Evolutionary conservation across 2,329 filamentous ascomycete species (phyloP).

Genomic region (Emmonsiellopsis sp.): DNA sequence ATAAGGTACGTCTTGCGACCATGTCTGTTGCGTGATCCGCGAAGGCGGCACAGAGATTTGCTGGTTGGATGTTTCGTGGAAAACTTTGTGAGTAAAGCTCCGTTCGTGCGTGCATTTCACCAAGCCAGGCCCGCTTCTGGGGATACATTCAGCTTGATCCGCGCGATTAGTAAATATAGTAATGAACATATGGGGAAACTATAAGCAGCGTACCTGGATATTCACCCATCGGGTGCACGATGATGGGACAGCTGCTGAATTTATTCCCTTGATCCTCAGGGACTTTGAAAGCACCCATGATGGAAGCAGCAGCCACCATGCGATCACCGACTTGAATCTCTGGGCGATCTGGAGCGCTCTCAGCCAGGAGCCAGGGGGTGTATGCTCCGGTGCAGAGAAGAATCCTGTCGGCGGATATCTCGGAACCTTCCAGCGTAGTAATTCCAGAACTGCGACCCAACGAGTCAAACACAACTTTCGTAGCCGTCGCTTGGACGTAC

Average conservation of each 20-base stretch:
- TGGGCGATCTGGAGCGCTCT: constrained; percentile 29
- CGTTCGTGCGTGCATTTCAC: constrained; percentile 6
- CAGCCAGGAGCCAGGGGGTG: constrained; percentile 23
- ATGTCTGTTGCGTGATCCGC: background rate
- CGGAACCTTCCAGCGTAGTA: constrained; percentile 10
- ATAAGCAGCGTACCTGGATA: constrained; percentile 1
- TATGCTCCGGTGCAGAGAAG: constrained; percentile 18
- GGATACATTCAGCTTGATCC: constrained; percentile 6
- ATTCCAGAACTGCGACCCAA: constrained; percentile 25
- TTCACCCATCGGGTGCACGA: constrained; percentile 2
- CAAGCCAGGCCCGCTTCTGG: background rate
- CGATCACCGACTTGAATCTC: constrained; percentile 38
- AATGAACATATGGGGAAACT: background rate
- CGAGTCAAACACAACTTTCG: constrained; percentile 29
- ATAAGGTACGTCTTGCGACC: constrained; percentile 1
- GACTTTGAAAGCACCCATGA: constrained; percentile 2
- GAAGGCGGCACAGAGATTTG: constrained; percentile 4
- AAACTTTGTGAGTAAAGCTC: constrained; percentile 4
- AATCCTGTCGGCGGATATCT: constrained; percentile 12
- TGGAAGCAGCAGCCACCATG: constrained; percentile 32
- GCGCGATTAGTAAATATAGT: background rate
- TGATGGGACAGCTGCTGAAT: constrained; percentile 3
- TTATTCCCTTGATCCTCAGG: constrained; percentile 4
- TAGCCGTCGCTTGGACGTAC: constrained; percentile 43
- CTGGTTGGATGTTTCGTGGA: background rate